A percentile compares a stretch with the other conserved stretches of the same genome.
phyloP scores from a whole-genome alignment of 306 rosid genomes.

The Myrica gale region DNA sequence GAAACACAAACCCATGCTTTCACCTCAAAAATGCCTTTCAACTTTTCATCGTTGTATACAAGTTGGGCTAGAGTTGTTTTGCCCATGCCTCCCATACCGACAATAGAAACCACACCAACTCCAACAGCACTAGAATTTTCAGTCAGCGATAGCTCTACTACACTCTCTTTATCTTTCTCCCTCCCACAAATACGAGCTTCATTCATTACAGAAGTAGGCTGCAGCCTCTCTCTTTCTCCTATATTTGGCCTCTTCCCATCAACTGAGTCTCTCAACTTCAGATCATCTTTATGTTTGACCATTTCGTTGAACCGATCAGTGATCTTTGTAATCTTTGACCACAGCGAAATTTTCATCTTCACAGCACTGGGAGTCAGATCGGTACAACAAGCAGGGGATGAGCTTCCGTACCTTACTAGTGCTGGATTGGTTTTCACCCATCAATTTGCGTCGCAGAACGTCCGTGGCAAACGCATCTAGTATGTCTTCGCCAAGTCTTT shows the following conservation, averaged over 20 bases:
- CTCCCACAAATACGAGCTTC: background rate
- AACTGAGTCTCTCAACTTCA: background rate
- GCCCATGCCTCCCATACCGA: constrained; percentile 3
- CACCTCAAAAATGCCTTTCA: too few relatives aligned
- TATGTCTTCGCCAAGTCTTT: constrained; percentile 25
- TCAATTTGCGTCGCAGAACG: background rate
- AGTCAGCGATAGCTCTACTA: background rate
- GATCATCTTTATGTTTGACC: background rate
- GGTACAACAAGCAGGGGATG: background rate
- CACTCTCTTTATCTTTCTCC: background rate
- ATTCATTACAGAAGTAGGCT: background rate
- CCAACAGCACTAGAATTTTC: background rate
- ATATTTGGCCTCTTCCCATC: too few relatives aligned
- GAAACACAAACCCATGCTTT: too few relatives aligned
- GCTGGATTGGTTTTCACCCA: too few relatives aligned
- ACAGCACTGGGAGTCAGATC: background rate
- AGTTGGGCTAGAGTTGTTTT: background rate
- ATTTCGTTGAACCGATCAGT: background rate
- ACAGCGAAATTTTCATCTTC: background rate
- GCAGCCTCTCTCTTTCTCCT: background rate
- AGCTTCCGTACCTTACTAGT: background rate
- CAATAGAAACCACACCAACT: background rate
- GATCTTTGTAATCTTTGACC: background rate
- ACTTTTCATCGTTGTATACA: background rate
- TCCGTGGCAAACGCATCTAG: constrained; percentile 17